Evolutionary conservation across 139 green algal species (phyloP), one percentile per base, ranked within the genome.

Genomic region (Pseudopediastrum boryanum): DNA sequence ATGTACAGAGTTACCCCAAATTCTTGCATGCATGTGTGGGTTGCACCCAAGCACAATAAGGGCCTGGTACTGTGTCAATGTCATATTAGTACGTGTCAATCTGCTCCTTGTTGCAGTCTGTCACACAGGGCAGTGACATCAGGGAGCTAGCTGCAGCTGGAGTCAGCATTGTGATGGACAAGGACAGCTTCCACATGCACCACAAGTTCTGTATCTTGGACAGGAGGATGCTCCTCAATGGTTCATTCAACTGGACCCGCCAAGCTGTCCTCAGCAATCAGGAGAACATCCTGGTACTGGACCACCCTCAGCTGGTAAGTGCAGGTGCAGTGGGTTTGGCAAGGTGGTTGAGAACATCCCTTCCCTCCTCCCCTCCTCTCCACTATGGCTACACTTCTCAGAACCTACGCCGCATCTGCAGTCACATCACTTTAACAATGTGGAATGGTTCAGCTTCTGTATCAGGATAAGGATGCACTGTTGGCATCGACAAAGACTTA

Each of bases 161-260:
- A n/a, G 77, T 85, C 27, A 50, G 56, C 27, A 54, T 83, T 19
- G 42, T 43, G 42, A 39, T 75, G 4, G 83, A 90, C 42, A 35
- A 68, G 7, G 52, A 68, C 33, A 19, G 42, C 31, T 79, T 61
- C 29, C 82, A 88, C 79, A 90, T 88, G 87, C 87, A 92, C 81
- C 87, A 92, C 85, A 92, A 92, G 78, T 90, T 90, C 48, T 68
- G 62, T 5, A 77, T 92, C 10, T 33, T 92, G 29, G 85, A 92
- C 71, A 62, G 75, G 27, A 46, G 61, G 27, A 77, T 84, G 43
- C 59, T 92, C 0, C 9, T 87, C 13, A 92, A 85, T 39, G 88
- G 88, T 54, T 83, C 58, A 42, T 90, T 92, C 78, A 92, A 92
- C 76, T 92, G 88, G 85, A 89, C 82, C 1, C 63, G 85, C 8